Evolutionary conservation across 2,329 filamentous ascomycete species (phyloP), one percentile per base, ranked within the genome.

Genomic region (Stromatinia cepivora): DNA sequence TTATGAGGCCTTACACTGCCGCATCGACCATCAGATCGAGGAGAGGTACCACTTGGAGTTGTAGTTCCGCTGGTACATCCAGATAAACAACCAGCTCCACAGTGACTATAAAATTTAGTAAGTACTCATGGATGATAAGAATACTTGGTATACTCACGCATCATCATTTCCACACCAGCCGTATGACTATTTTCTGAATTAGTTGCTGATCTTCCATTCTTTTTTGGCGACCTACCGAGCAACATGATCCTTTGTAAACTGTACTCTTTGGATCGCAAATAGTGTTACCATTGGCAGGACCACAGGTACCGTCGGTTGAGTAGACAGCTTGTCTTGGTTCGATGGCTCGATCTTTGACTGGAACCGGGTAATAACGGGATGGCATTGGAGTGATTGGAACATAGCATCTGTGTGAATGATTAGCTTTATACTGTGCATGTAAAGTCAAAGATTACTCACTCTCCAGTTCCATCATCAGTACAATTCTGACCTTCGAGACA

Each of bases 191-290:
- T 70, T 42, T 67, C 22, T 17, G 17, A 56, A 61, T 72, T 45
- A 69, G 69, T 54, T n/a, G 45, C 59, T 4, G 45, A 20, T 59
- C 59, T 17, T 67, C 59, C 36, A 56, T 28, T 25, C 4, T 17
- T 54, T 8, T 25, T 57, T 25, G 36, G 22, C 36, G 20, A 73
- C 76, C 46, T 72, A 77, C 74, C 56, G 81, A 82, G 75, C 82
- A 84, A 73, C 82, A 84, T 45, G 78, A 76, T 53, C 82, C 82
- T 2, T 73, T 79, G 76, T 84, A 84, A 17, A 76, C 78, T 7
- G 76, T 81, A 75, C 80, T 82, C 10, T 82, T 80, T 56, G 82
- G 80, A 71, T 83, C 77, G 66, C 80, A 82, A 25, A 73, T 56
- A 9, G 72, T 75, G 56, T 73, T 71, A 31, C 76, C 75, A 71